These are phyloP conservation scores for Paspalum notatum DNA, from an alignment of 176 grass and related monocot species.

Conservation along the genomic window DNA sequence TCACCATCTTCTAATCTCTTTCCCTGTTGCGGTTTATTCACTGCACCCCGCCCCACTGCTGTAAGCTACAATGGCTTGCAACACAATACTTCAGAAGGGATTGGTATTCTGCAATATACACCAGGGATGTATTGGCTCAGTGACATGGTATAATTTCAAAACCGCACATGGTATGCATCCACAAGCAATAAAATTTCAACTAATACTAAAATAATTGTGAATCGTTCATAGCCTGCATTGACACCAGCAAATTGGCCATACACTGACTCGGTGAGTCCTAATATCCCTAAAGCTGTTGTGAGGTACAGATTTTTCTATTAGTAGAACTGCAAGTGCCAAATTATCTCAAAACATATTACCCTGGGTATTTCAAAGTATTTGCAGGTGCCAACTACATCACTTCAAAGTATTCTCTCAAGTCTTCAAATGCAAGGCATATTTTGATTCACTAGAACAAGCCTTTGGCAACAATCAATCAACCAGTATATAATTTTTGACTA, in stretches of 20 bases:
- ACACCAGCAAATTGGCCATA: not conserved
- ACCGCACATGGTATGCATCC: not conserved
- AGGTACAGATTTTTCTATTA: not conserved
- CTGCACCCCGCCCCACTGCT: not conserved
- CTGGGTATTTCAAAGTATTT: not conserved
- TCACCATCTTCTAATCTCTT: not conserved
- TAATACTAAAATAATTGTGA: not conserved
- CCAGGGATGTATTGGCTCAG: slow-evolving; percentile 1
- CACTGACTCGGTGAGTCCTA: not conserved
- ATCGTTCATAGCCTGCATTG: not conserved
- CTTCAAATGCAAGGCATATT: too few relatives aligned
- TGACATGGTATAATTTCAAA: not conserved
- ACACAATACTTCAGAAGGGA: not conserved
- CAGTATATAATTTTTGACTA: too few relatives aligned
- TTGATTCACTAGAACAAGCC: too few relatives aligned
- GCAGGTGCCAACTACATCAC: not conserved
- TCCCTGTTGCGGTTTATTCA: slow-evolving; percentile 18
- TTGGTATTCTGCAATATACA: slow-evolving; percentile 24
- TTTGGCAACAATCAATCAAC: too few relatives aligned
- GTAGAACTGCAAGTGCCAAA: not conserved
- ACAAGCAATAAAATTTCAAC: not conserved
- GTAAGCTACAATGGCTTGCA: not conserved
- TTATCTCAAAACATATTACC: not conserved
- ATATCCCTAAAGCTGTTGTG: not conserved
- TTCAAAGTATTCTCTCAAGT: not conserved